Evolutionary conservation across 2,329 filamentous ascomycete genomes (phyloP), one percentile per base, ranked within the genome.

Genomic region (Ophiocordyceps camponoti-leonardi): DNA sequence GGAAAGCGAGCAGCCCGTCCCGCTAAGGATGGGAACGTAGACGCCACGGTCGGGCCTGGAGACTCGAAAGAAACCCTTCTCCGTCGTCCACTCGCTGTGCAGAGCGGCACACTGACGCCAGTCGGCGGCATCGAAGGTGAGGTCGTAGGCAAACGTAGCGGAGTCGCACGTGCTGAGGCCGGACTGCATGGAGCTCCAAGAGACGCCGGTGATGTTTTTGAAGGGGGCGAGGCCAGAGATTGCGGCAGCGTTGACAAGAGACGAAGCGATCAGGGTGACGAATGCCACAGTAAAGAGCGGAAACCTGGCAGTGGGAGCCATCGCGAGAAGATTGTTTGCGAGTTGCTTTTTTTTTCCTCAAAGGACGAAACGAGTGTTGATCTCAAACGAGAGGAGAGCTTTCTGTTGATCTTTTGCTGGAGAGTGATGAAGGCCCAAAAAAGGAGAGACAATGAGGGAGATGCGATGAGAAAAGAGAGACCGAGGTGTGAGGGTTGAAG

Each of bases 41-140:
- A 45, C 48, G 6, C 19, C 41, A 23, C 41, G 48, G 23, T 52
- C 26, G 23, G 46, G 47, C n/a, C 44, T 33, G 18, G 45, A 47
- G 44, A 61, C 45, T 43, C 43, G 46, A 41, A 61, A 61, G 14
- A 54, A 59, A n/a, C 59, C 59, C 39, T 59, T 61, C 35, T 50
- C 46, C 13, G 48, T 48, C 3, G 51, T 50, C 53, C 58, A 61
- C 2, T 49, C 47, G 43, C 57, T 60, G 46, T 55, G 56, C 3
- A 61, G 53, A 5, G 58, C 53, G 19, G 57, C 58, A 35, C 59
- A 61, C 44, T 55, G 51, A 16, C 51, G 49, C 53, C 56, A 61
- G 49, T 59, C 48, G 44, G 58, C 59, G 26, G 56, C 52, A 20
- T 48, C 48, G 42, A 49, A 47, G 40, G 42, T 46, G 41, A 50